Base-by-base conservation (phyloP, 768 basidiomycete genomes). In the Sarcodon sp. region DNA sequence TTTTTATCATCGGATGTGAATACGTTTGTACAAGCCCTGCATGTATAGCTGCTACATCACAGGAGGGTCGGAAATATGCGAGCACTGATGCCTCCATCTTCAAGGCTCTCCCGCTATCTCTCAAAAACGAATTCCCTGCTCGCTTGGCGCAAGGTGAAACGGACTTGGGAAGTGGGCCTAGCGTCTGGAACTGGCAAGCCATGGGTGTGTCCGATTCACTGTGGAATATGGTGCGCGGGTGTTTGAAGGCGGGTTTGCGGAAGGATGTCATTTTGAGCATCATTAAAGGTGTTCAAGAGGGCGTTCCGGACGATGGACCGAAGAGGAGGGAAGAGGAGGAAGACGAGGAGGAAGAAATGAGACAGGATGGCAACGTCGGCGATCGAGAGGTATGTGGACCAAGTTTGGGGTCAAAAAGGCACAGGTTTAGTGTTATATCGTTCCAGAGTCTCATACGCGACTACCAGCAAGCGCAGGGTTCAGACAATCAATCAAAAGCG, bases 1-100 rank as follows among this genome's bases (percentile, higher is more conserved):
- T 88, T 64, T 88, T 83, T 58, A 73, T 89, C 60, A 85, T 89
- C 34, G 87, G 83, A n/a, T 86, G 85, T 58, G 81, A 85, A 59
- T 89, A 89, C 51, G 68, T 70, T 4, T 89, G 87, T 58, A 71
- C 70, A 45, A 77, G 70, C 31, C 37, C 63, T 1, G 38, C 64
- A 16, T 87, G 83, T 57, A 51, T 67, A 27, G 58, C 69, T 31
- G 59, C 66, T 33, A 57, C 66, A 27, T 58, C 65, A 7, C 50
- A 69, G 3, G 80, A 82, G 33, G 79, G 79, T 3, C 75, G 83
- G 32, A 76, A 68, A 52, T 87, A 77, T 54, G 79, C 83, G 0
- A 81, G 79, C 57, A 86, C 81, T 0, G 86, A 88, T 55, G 68
- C 75, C 2, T 76, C 79, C 10, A 80, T 88, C 58, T 69, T 86